Conservation (phyloP, 2,329 filamentous ascomycete genomes). For the Fusarium torreyae region DNA sequence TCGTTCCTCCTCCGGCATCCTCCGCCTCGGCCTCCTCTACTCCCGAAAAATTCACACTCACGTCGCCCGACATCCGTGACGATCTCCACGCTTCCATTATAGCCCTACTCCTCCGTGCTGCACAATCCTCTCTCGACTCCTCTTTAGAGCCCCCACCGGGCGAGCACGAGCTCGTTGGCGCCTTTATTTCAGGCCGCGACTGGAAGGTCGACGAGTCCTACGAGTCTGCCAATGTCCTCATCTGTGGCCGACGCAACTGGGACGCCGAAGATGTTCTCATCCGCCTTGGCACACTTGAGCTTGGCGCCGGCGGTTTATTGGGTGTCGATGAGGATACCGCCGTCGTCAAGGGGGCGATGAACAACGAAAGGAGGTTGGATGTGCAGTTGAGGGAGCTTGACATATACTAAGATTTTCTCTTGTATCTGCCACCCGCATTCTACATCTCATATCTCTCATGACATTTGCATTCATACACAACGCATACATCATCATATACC, state of each 20-base stretch:
- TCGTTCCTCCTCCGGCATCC: conserved; percentile 21
- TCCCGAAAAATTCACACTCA: conserved; percentile 36
- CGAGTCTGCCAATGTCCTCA: conserved; percentile 50
- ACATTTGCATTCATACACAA: conserved; percentile 13
- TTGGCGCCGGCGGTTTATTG: conserved; percentile 49
- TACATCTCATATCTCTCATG: conserved; percentile 8
- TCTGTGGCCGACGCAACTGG: conserved; percentile 51
- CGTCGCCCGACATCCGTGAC: conserved; percentile 45
- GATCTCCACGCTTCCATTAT: conserved; percentile 38
- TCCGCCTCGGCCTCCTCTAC: conserved; percentile 29
- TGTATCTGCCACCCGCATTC: background rate
- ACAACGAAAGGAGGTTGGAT: conserved; percentile 48
- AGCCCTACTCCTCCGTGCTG: conserved; percentile 44
- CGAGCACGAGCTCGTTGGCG: conserved; percentile 48
- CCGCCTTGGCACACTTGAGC: conserved; percentile 52
- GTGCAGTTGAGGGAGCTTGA: conserved; percentile 54
- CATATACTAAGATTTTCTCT: conserved; percentile 50
- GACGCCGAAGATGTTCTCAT: conserved; percentile 49
- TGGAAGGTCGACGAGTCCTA: conserved; percentile 50
- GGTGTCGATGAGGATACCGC: conserved; percentile 46
- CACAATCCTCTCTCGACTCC: conserved; percentile 27
- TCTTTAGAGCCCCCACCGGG: conserved; percentile 40
- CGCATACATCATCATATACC: conserved; percentile 36
- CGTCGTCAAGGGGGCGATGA: conserved; percentile 50
- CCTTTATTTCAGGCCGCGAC: conserved; percentile 53